These are phyloP conservation scores for Harrya chromipes DNA, from an alignment of 768 basidiomycete species.

Conservation along the genomic window DNA sequence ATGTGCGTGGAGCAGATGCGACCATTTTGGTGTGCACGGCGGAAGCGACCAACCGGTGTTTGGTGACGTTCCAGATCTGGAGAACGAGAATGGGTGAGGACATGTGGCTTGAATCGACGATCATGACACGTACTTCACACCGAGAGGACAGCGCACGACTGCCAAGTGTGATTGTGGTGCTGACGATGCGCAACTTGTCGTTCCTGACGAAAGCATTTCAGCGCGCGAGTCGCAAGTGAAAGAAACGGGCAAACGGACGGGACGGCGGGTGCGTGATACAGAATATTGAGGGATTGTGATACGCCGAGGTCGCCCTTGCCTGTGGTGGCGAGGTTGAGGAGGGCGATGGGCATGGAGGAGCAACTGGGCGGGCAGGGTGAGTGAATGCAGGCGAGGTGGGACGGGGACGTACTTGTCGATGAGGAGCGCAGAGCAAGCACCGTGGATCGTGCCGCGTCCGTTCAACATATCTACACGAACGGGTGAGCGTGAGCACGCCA, in stretches of 20 bases:
- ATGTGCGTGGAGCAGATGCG: constrained; percentile 31
- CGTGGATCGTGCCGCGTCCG: constrained; percentile 45
- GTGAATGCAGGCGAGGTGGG: background rate
- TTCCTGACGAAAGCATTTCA: constrained; percentile 32
- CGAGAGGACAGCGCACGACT: constrained; percentile 29
- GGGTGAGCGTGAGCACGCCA: background rate
- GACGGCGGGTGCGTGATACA: constrained; percentile 56
- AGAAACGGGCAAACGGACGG: constrained; percentile 28
- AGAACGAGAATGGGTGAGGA: background rate
- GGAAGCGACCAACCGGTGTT: constrained; percentile 51
- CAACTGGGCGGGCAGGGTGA: constrained; percentile 35
- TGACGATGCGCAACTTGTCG: constrained; percentile 49
- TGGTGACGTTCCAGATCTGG: constrained; percentile 57
- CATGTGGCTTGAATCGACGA: background rate
- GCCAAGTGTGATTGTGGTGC: constrained; percentile 50
- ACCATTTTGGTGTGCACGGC: constrained; percentile 56
- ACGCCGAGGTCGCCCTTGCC: constrained; percentile 35
- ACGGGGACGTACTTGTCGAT: constrained; percentile 45
- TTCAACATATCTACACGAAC: constrained; percentile 52
- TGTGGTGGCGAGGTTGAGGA: constrained; percentile 25
- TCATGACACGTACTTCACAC: constrained; percentile 40
- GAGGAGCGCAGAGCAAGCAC: constrained; percentile 52
- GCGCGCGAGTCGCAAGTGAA: background rate
- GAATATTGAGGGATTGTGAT: constrained; percentile 50
- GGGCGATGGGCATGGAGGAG: constrained; percentile 47